Evolutionary conservation across 2,329 filamentous ascomycete species (phyloP), one percentile per base, ranked within the genome.

Genomic region (Arthroderma sp.): DNA sequence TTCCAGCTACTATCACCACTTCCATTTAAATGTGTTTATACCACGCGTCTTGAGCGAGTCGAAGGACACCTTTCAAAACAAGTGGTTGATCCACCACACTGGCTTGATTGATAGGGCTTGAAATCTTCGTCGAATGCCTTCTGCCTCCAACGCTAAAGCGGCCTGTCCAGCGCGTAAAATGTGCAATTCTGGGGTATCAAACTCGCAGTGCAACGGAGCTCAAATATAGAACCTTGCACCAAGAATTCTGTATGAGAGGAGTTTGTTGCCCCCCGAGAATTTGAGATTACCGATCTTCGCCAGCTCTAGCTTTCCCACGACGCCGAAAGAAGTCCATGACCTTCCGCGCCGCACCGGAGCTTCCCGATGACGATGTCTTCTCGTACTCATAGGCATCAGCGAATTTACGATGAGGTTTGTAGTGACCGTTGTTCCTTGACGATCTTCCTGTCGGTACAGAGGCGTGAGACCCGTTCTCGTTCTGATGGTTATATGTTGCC

Each of bases 271-370:
- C 32, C 9, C 9, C 11, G 8, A 34, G 11, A 2, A 11, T 11
- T 11, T 48, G 45, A 11, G 29, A 40, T 58, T 58, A 65, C 46
- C 58, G 62, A 38, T 67, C 64, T 32, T 66, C 64, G 29, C 62
- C 66, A 45, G 73, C 76, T 58, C 83, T 73, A 54, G 81, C 85
- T 67, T 82, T 86, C 45, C 84, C 86, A 60, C 88, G 77, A 62
- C 88, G 76, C 55, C 91, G 76, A 71, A 98, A 98, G 65, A 96
- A 94, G 67, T 98, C 89, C 88, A 98, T 96, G 34, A 98, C 91
- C 59, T 86, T 80, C 61, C 88, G 82, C 9, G 88, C 87, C 3
- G 87, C 84, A 46, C 86, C 86, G 51, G 81, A 89, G 62, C 84
- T 93, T 38, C 89, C 89, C 30, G 80, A 80, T 41, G 77, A 75